Base-by-base conservation (phyloP, 2,329 filamentous ascomycete genomes). In the Phaeosphaeria sp. region DNA sequence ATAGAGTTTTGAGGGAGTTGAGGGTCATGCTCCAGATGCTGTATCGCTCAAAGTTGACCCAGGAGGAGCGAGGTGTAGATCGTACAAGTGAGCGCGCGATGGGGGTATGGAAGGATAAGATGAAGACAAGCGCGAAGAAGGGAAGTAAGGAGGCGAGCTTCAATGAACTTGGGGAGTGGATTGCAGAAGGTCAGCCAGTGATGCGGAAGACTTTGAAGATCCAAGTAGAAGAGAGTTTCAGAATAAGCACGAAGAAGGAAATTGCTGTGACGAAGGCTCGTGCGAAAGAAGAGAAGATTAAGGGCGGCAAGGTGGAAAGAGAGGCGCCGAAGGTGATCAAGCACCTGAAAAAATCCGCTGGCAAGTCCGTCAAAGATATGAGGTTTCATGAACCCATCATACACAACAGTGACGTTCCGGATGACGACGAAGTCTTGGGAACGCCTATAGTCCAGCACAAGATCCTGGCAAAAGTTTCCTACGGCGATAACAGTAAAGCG, bases 71-170 rank as follows among this genome's bases (percentile, higher is more conserved):
- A 15, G 20, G 25, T 6, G 36, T n/a, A 3, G 52, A 46, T 39
- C 36, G 46, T 9, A 55, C 52, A 13, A 50, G 22, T 22, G 39
- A n/a, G 21, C 30, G 18, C 15, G 25, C 25, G 23, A 55, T 44
- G 15, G n/a, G 15, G 25, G 44, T 7, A 2, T 55, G 52, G 52
- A 22, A n/a, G n/a, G 18, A 46, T n/a, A 55, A 55, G 39, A 46
- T 46, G 23, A 22, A 44, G 41, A 18, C 15, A 7, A 27, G 11
- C 10, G 22, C 39, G 1, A 33, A n/a, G 15, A 11, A 49, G 27
- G n/a, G 20, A 20, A 39, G 3, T 2, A 3, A 43, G n/a, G n/a
- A 43, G 7, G 6, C 3, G 41, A 9, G 15, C 3, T 18, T 18
- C 41, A 43, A 43, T 43, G 41, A 43, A 13, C 20, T 11, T 3